These are phyloP conservation scores for Ustulina deusta DNA, from an alignment of 2,329 filamentous ascomycete species.

Conservation along the genomic window DNA sequence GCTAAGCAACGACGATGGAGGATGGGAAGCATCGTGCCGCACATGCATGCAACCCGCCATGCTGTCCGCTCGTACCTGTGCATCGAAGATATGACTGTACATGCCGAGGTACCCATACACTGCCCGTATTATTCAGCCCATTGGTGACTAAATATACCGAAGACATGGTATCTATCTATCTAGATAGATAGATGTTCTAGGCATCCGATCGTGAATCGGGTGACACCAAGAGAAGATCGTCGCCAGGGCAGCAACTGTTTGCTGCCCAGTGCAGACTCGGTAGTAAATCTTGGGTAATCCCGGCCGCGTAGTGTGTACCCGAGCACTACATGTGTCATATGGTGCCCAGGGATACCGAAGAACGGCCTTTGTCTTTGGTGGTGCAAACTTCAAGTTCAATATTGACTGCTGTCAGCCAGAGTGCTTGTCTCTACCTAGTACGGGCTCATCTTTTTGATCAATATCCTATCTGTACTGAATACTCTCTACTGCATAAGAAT, in stretches of 20 bases:
- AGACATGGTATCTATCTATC: conserved; percentile 6
- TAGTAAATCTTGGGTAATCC: background rate
- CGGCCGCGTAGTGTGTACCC: background rate
- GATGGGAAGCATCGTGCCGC: conserved; percentile 11
- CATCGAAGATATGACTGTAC: background rate
- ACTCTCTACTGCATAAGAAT: too few species aligned
- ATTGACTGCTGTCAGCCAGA: too few species aligned
- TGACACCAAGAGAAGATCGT: conserved; percentile 25
- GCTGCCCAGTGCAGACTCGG: background rate
- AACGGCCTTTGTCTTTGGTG: too few species aligned
- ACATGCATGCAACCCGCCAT: conserved; percentile 28
- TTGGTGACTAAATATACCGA: conserved; percentile 4
- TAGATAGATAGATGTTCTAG: background rate
- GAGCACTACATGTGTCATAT: background rate
- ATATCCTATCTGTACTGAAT: too few species aligned
- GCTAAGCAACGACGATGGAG: conserved; percentile 26
- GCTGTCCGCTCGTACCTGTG: conserved; percentile 9
- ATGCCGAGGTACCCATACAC: background rate
- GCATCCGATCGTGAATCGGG: conserved; percentile 16
- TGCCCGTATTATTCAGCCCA: background rate
- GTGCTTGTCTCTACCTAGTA: too few species aligned
- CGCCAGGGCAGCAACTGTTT: background rate
- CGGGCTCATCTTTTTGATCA: too few species aligned
- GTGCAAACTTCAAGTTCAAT: too few species aligned
- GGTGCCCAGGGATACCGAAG: too few species aligned